A percentile compares a stretch with the other conserved stretches of the same genome.
These are phyloP conservation scores for Sugiyamaella neomexicana DNA, from an alignment of 1,139 yeast genomes.

Conservation along the genomic window DNA sequence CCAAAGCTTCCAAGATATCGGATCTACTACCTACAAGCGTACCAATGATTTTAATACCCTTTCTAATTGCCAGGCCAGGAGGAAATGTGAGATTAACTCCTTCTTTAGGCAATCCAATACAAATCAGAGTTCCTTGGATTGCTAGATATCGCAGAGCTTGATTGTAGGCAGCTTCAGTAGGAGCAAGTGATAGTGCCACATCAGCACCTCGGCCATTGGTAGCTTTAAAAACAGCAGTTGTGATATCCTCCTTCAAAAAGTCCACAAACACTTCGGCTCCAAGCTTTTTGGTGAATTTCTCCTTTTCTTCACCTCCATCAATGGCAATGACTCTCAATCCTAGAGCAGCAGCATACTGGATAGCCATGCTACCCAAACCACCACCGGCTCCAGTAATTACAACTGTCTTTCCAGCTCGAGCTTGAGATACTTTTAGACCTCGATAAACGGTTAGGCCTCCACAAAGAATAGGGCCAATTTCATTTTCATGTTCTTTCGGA, in stretches of 20 bases:
- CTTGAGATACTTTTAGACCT: conserved; percentile 64
- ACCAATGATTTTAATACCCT: conserved; percentile 58
- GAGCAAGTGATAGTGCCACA: conserved; percentile 71
- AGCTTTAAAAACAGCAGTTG: conserved; percentile 50
- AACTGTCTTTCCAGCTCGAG: conserved; percentile 69
- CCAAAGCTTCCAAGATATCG: conserved; percentile 69
- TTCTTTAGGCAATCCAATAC: conserved; percentile 71
- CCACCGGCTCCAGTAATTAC: conserved; percentile 78
- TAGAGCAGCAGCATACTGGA: conserved; percentile 74
- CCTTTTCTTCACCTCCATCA: conserved; percentile 68
- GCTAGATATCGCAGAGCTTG: conserved; percentile 64
- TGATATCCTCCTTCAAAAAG: conserved; percentile 47
- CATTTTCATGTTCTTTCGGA: conserved; percentile 59
- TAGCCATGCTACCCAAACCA: conserved; percentile 72
- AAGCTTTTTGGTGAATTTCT: conserved; percentile 49
- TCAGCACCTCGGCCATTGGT: conserved; percentile 67
- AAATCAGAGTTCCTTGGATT: conserved; percentile 65
- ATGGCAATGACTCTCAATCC: conserved; percentile 69
- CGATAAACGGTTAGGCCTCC: conserved; percentile 80
- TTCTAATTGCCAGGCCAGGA: conserved; percentile 58
- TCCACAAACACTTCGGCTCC: conserved; percentile 72
- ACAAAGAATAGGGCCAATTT: conserved; percentile 68
- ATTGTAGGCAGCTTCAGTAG: conserved; percentile 63
- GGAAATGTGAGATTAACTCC: conserved; percentile 52
- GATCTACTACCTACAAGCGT: conserved; percentile 73